A percentile compares a stretch with the other conserved stretches of the same genome.
phyloP scores from a whole-genome alignment of 1,139 yeast species.

The Candida sanyaensis region DNA sequence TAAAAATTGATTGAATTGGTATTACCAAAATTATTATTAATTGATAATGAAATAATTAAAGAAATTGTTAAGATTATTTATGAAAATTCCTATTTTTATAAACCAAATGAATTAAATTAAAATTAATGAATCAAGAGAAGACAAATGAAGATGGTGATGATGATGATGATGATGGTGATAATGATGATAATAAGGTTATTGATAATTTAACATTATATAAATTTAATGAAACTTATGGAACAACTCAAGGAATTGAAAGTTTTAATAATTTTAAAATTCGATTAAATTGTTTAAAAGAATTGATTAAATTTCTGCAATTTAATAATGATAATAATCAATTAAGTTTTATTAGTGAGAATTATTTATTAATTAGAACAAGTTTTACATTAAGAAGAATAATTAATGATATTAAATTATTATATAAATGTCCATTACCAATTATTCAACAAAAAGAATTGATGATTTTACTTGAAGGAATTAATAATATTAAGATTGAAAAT shows the following conservation, averaged over 20 bases:
- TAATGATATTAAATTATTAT: slow-evolving; percentile 32
- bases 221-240: slow-evolving; percentile 34
- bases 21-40: slow-evolving; percentile 33
- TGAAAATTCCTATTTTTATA: slow-evolving; percentile 38
- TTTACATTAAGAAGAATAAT: slow-evolving; percentile 37
- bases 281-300: slow-evolving; percentile 32
- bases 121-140: slow-evolving; percentile 14
- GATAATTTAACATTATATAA: slow-evolving; percentile 23
- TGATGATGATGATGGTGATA: too few relatives aligned
- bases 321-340: slow-evolving; percentile 13
- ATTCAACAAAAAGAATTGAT: slow-evolving; percentile 37
- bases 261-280: slow-evolving; percentile 29
- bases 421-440: slow-evolving; percentile 35
- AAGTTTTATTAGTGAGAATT: slow-evolving; percentile 22
- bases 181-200: slow-evolving; percentile 5
- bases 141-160: too few relatives aligned
- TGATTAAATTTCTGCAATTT: slow-evolving; percentile 27
- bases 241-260: slow-evolving; percentile 27
- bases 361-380: slow-evolving; percentile 31
- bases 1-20: slow-evolving; percentile 40
- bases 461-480: slow-evolving; percentile 28
- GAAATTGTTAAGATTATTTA: slow-evolving; percentile 41
- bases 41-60: slow-evolving; percentile 32
- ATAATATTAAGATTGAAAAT: slow-evolving; percentile 9
- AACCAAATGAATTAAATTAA: slow-evolving; percentile 27